Evolutionary conservation across 352 stramenopile genomes (phyloP).

Genomic region (Globisporangium rhizosaccharum): DNA sequence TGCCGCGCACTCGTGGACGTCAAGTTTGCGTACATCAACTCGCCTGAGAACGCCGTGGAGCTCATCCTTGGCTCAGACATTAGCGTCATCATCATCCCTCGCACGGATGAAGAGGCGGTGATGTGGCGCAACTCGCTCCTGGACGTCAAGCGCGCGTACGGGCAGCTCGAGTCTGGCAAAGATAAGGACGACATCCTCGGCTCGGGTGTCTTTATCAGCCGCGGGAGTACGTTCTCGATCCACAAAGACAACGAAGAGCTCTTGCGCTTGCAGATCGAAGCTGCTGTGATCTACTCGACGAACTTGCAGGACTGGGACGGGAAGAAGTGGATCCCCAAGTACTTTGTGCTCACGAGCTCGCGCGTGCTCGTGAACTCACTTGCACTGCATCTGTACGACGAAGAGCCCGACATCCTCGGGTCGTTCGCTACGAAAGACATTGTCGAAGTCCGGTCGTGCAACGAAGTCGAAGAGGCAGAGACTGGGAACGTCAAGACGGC

Average conservation of each 20-base stretch:
- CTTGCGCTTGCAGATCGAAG: constrained; percentile 77
- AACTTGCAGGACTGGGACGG: constrained; percentile 86
- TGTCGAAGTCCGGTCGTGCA: constrained; percentile 71
- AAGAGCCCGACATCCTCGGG: constrained; percentile 80
- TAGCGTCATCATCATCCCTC: constrained; percentile 78
- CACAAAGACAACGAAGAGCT: constrained; percentile 85
- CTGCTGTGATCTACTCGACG: constrained; percentile 70
- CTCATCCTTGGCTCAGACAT: constrained; percentile 71
- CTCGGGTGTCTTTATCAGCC: constrained; percentile 77
- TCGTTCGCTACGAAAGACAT: constrained; percentile 82
- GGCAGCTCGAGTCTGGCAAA: constrained; percentile 64
- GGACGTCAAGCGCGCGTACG: constrained; percentile 81
- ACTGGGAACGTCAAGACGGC: constrained; percentile 45
- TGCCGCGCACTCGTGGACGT: constrained; percentile 78
- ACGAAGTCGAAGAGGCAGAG: constrained; percentile 62
- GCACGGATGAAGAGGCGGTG: constrained; percentile 77
- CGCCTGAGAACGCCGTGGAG: constrained; percentile 81
- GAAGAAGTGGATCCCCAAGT: constrained; percentile 86
- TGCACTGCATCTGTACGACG: constrained; percentile 80
- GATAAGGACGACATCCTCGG: constrained; percentile 73
- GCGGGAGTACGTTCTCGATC: constrained; percentile 78
- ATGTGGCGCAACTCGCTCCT: constrained; percentile 80
- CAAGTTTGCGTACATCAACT: constrained; percentile 80
- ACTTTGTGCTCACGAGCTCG: constrained; percentile 81
- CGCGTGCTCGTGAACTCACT: constrained; percentile 78